Conservation (phyloP, 1,139 yeast genomes). For the Candida sp. region DNA sequence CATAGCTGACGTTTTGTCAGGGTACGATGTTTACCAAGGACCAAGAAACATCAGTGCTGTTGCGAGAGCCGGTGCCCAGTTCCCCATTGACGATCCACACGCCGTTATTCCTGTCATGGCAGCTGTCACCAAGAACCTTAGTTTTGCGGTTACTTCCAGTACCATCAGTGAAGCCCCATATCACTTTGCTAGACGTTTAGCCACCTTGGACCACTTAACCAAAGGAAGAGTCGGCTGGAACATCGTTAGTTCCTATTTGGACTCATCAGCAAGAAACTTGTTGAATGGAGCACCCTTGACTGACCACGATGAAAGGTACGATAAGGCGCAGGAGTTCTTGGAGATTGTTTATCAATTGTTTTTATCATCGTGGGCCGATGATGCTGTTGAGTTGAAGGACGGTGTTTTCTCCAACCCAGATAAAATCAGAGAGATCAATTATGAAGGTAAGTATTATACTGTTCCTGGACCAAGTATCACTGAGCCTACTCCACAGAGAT, state of each 20-base stretch:
- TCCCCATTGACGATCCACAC: constrained; percentile 47
- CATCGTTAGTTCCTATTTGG: constrained; percentile 42
- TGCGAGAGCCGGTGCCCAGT: constrained; percentile 42
- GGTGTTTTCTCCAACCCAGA: constrained; percentile 29
- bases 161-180: constrained; percentile 50
- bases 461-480: constrained; percentile 52
- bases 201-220: constrained; percentile 47
- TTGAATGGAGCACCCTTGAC: constrained; percentile 37
- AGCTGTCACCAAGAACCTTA: constrained; percentile 39
- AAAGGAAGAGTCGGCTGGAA: constrained; percentile 53
- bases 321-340: constrained; percentile 44
- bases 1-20: constrained; percentile 50
- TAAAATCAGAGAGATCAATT: constrained; percentile 24
- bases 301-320: constrained; percentile 42
- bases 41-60: constrained; percentile 36
- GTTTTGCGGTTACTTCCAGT: constrained; percentile 44
- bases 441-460: constrained; percentile 37
- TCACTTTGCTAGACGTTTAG: constrained; percentile 46
- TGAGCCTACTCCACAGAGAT: constrained; percentile 46
- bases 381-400: constrained; percentile 35
- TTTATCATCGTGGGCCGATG: constrained; percentile 49
- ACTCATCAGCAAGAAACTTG: constrained; percentile 43
- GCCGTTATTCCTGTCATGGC: constrained; percentile 45
- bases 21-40: constrained; percentile 44
- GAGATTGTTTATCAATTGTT: constrained; percentile 43